A percentile compares a stretch with the other conserved stretches of the same genome.
Conservation (phyloP, 2,329 filamentous ascomycete species). For the Beauveria pseudobassiana region DNA sequence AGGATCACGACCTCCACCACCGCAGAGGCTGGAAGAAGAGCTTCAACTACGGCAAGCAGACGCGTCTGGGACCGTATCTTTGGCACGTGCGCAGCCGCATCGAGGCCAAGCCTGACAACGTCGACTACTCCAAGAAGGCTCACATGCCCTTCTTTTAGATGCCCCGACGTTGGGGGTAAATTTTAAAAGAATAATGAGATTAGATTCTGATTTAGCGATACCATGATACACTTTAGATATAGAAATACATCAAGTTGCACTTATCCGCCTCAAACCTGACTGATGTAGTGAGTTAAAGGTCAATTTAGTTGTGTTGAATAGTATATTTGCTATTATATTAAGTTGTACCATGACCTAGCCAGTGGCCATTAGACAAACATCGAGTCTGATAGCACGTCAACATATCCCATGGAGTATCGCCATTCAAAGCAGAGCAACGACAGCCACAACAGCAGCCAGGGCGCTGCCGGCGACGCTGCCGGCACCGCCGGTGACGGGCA, state of each 20-base stretch:
- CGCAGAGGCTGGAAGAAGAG: conserved; percentile 26
- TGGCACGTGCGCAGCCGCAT: conserved; percentile 6
- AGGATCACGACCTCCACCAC: conserved; percentile 35
- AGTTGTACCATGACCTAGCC: neutral
- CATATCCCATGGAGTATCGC: neutral
- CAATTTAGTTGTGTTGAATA: too few relatives aligned
- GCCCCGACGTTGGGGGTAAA: neutral
- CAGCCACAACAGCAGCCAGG: neutral
- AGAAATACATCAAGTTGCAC: neutral
- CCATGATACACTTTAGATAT: neutral
- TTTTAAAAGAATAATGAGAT: neutral
- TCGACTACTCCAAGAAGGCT: neutral
- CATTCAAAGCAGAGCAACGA: neutral
- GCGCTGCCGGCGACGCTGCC: neutral
- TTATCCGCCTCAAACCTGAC: neutral
- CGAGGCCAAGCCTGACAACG: conserved; percentile 7
- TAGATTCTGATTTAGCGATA: neutral
- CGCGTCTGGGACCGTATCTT: conserved; percentile 10
- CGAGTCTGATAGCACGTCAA: neutral
- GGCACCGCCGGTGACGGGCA: neutral
- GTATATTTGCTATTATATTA: neutral
- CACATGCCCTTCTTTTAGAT: neutral
- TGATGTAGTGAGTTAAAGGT: too few relatives aligned
- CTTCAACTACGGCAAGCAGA: conserved; percentile 12
- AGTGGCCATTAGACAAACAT: neutral